Conservation (phyloP, 495 filamentous ascomycete genomes). For the Staphylotrichum longicolle region DNA sequence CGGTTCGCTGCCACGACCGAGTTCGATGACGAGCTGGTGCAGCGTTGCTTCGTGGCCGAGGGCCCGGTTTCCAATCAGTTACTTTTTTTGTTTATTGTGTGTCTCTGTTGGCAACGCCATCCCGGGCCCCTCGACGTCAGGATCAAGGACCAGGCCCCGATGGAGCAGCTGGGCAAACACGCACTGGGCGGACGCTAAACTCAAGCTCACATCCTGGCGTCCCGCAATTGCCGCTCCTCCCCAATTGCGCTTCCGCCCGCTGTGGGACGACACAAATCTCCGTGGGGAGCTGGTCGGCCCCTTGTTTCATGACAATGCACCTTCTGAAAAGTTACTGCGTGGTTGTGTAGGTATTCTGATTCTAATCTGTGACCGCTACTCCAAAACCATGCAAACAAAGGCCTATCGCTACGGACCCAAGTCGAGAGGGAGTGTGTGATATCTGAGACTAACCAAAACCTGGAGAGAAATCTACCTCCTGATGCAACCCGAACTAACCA, state of each 20-base stretch:
- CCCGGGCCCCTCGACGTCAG: neutral
- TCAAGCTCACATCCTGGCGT: constrained; percentile 7
- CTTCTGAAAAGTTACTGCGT: no score
- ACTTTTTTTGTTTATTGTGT: neutral
- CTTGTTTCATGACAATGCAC: no score
- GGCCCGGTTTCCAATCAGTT: neutral
- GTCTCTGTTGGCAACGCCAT: neutral
- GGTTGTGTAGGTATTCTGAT: no score
- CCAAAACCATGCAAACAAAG: neutral
- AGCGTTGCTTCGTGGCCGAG: neutral
- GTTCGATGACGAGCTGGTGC: neutral
- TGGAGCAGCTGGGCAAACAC: neutral
- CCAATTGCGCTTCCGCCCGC: constrained; percentile 2
- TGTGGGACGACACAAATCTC: constrained; percentile 5
- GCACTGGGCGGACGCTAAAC: neutral
- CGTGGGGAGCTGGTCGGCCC: neutral
- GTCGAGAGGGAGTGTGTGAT: no score
- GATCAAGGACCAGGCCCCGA: neutral
- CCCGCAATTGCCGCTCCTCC: neutral
- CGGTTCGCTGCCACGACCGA: neutral
- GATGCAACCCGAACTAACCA: neutral
- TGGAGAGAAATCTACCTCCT: neutral
- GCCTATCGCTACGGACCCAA: neutral
- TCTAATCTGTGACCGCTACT: no score
- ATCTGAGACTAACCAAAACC: no score